A percentile compares a stretch with the other conserved stretches of the same genome.
phyloP scores from a whole-genome alignment of 306 rosid genomes.

The Cucurbita pepo region DNA sequence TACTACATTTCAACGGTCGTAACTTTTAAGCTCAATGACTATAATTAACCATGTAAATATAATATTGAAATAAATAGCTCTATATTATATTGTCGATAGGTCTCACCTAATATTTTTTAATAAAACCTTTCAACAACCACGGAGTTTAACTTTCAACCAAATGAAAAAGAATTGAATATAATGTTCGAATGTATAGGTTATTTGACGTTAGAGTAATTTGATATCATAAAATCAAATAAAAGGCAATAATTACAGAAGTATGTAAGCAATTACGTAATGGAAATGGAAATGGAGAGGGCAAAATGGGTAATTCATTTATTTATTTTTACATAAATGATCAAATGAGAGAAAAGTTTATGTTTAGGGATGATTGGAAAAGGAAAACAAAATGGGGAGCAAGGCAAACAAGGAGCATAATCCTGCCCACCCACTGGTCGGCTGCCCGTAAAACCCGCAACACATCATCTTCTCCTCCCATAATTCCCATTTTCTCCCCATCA shows the following conservation, averaged over 20 bases:
- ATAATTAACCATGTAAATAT: no score
- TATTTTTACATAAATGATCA: no score
- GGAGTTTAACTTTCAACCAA: background rate
- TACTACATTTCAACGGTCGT: no score
- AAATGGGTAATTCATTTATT: background rate
- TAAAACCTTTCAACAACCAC: background rate
- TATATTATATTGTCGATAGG: no score
- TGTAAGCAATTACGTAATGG: background rate
- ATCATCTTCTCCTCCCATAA: background rate
- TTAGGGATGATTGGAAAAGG: background rate
- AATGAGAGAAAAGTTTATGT: background rate
- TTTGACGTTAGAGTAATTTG: background rate
- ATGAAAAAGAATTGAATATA: background rate
- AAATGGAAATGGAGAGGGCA: background rate
- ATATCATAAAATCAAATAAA: background rate
- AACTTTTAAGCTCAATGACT: no score
- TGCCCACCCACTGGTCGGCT: slow-evolving; percentile 28
- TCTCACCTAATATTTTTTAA: background rate
- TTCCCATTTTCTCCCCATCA: background rate
- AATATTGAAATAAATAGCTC: no score
- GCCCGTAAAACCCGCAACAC: slow-evolving; percentile 43
- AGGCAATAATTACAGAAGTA: background rate
- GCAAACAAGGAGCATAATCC: slow-evolving; percentile 26
- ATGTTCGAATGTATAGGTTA: background rate
- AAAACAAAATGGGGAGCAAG: slow-evolving; percentile 16